Base-by-base conservation (phyloP, 78 protist species). In the Dictyostelium purpureum region DNA sequence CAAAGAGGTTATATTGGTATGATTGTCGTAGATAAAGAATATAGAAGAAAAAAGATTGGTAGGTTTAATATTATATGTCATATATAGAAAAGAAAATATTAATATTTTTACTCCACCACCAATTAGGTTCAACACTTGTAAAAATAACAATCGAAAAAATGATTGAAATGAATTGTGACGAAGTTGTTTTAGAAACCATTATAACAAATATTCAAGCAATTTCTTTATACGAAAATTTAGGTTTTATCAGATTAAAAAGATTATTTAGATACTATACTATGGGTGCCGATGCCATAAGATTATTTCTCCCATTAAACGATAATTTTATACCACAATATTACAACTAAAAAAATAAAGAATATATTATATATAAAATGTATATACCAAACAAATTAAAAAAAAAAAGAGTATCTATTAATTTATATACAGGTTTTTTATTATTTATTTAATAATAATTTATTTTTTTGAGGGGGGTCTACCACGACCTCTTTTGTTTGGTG, bases 1-100 rank as follows among this genome's bases (percentile, higher is more conserved):
- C 63, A 82, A 63, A 70, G 95, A 7, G 98, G 98, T n/a, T 97
- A 97, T 18, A 94, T 97, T 33, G 98, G 97, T 31, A 97, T 97
- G 98, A 52, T 97, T 3, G 98, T 96, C 3, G 98, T 97, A 5
- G 90, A 79, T 45, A 75, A 80, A 67, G 65, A n/a, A 28, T 79
- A 57, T 47, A 94, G 98, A 66, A 81, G 93, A 52, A 65, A 65
- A 5, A 69, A 85, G 16, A 82, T 96, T 1, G 98, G 97, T 63
- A 54, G 7, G 63, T 38, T 9, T 18, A 57, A 73, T 43, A 28
- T n/a, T 0, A 71, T 0, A 42, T n/a, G n/a, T n/a, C n/a, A n/a
- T n/a, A n/a, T n/a, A n/a, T n/a, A n/a, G n/a, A n/a, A n/a, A n/a
- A n/a, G n/a, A n/a, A n/a, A n/a, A n/a, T n/a, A n/a, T n/a, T n/a